Evolutionary conservation across 331 rosid genomes (phyloP).

Genomic region (Malus hybrid): DNA sequence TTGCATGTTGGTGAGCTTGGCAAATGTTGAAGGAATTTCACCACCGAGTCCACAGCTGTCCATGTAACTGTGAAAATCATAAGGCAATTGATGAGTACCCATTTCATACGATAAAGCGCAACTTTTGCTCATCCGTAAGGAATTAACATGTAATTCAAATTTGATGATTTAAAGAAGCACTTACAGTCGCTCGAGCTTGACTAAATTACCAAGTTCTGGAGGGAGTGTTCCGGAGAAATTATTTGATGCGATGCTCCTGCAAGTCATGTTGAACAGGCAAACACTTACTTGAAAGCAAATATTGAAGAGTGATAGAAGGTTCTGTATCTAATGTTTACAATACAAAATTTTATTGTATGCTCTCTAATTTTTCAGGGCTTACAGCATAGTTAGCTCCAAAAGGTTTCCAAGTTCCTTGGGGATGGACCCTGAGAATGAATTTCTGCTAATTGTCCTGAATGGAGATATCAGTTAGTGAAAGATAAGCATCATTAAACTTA

Average conservation of each 20-base stretch:
- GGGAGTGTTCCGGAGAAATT: conserved; percentile 23
- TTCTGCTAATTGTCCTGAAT: conserved; percentile 12
- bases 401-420: conserved; percentile 37
- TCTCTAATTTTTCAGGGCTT: neutral
- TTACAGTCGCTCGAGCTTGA: conserved; percentile 4
- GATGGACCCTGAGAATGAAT: conserved; percentile 16
- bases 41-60: no score
- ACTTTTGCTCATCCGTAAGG: neutral
- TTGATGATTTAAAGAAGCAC: neutral
- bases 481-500: neutral
- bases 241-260: conserved; percentile 5
- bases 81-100: neutral
- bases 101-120: neutral
- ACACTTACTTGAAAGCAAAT: neutral
- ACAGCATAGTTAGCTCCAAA: conserved; percentile 2
- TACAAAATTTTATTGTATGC: neutral
- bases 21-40: no score
- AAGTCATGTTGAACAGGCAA: neutral
- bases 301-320: neutral
- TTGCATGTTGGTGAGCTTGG: no score
- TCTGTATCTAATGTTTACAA: neutral
- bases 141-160: neutral
- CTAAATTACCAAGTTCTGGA: conserved; percentile 22
- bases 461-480: neutral
- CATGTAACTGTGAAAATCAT: no score